Base-by-base conservation (phyloP, 805 yeast species). In the Kluyveromyces aestuarii region DNA sequence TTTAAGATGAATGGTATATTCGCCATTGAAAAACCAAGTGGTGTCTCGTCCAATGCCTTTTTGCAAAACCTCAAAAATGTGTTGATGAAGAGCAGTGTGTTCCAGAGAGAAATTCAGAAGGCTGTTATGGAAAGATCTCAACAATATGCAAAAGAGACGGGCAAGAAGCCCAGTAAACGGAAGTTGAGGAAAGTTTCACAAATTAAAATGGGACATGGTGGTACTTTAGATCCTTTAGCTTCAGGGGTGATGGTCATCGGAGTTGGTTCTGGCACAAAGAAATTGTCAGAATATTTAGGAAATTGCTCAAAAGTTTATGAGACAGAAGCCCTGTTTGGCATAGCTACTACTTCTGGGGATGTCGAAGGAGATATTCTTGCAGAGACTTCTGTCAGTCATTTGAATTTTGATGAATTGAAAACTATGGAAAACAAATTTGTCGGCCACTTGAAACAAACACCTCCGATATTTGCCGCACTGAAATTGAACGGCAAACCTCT, bases 151-250 rank as follows among this genome's bases (percentile, higher is more conserved):
- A 52, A 60, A 45, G 55, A 64, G 40, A 66, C 71, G 61, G 71
- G 77, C 49, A 66, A 72, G 46, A 72, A 69, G 48, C 72, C 79
- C 37, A 74, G 79, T 41, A 73, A 76, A 50, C 74, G 77, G 47
- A 76, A 77, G 50, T 71, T 76, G 27, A 69, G 74, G 21, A 72
- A 72, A 33, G 70, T 77, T 4, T 56, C 68, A 6, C 82, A 81
- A 57, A 81, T 90, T 35, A 93, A 93, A 60, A 84, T 91, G 73
- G 99, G 99, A 1, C 99, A 93, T 65, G 99, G 99, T 17, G 99
- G 99, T 9, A 93, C 99, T 0, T 71, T 93, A 37, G 99, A 93
- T 60, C 97, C 98, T 0, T 68, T 87, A 40, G 99, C 99, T 0
- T 81, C 89, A n/a, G 99, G 99, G 10, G 90, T 91, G 1, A 66